A percentile compares a stretch with the other conserved stretches of the same genome.
phyloP scores from a whole-genome alignment of 129 eudicot species.

The Erigeron canadensis region DNA sequence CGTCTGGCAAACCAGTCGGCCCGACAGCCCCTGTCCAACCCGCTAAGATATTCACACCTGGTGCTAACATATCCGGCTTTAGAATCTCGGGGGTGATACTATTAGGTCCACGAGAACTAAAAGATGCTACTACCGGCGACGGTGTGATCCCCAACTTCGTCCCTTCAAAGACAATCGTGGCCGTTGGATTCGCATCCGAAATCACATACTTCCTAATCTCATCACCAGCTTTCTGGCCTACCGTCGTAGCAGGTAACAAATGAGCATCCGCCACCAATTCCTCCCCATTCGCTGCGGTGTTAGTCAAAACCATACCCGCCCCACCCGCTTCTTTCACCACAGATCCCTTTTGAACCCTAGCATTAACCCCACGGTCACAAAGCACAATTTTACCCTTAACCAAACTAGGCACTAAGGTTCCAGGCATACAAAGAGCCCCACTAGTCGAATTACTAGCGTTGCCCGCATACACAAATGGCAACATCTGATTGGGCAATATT shows the following conservation, averaged over 20 bases:
- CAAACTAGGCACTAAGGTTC: conserved; percentile 60
- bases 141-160: conserved; percentile 87
- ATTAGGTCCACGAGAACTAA: conserved; percentile 92
- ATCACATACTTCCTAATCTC: conserved; percentile 52
- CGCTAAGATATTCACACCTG: conserved; percentile 94
- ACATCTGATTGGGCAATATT: conserved; percentile 42
- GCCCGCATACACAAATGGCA: conserved; percentile 88
- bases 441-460: conserved; percentile 69
- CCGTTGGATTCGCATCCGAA: conserved; percentile 59
- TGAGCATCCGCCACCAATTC: conserved; percentile 97
- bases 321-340: conserved; percentile 96
- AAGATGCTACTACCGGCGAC: conserved; percentile 96
- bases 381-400: conserved; percentile 85
- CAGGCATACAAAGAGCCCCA: conserved; percentile 90
- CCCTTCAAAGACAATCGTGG: conserved; percentile 68
- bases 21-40: conserved; percentile 81
- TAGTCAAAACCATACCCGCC: conserved; percentile 79
- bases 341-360: conserved; percentile 88
- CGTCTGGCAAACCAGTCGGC: conserved; percentile 78
- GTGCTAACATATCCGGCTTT: conserved; percentile 86
- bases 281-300: conserved; percentile 93
- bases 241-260: conserved; percentile 80
- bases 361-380: conserved; percentile 86
- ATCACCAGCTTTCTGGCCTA: conserved; percentile 70
- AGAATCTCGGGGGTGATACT: conserved; percentile 75